Evolutionary conservation across 306 rosid species (phyloP).

Genomic region (Alnus glutinosa): DNA sequence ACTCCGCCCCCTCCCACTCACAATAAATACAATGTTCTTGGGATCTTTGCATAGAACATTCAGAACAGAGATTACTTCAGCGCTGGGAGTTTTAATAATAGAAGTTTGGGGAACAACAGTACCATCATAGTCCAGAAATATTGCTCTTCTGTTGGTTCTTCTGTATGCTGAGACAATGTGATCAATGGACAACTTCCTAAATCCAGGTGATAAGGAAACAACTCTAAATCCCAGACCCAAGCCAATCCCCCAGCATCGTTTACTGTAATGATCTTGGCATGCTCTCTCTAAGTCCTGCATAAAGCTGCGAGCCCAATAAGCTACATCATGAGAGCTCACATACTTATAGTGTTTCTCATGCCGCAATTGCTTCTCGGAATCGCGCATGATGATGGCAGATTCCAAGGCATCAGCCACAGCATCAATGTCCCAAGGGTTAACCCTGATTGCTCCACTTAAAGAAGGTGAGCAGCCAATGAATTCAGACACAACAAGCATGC

Average conservation of each 20-base stretch:
- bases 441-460: conserved; percentile 87
- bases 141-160: conserved; percentile 69
- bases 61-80: conserved; percentile 57
- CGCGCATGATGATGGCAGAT: conserved; percentile 59
- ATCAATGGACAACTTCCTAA: conserved; percentile 64
- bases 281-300: conserved; percentile 84
- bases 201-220: conserved; percentile 63
- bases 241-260: conserved; percentile 84
- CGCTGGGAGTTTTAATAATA: conserved; percentile 61
- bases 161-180: conserved; percentile 67
- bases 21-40: conserved; percentile 71
- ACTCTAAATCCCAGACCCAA: conserved; percentile 77
- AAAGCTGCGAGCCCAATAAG: conserved; percentile 86
- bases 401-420: conserved; percentile 78
- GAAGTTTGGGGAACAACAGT: conserved; percentile 74
- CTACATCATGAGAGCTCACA: conserved; percentile 83
- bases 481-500: conserved; percentile 90
- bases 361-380: conserved; percentile 66
- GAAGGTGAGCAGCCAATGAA: conserved; percentile 92
- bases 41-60: conserved; percentile 69
- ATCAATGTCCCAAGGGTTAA: conserved; percentile 86
- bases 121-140: conserved; percentile 88
- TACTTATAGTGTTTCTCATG: conserved; percentile 83
- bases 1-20: conserved; percentile 77
- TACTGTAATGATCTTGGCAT: conserved; percentile 70